phyloP scores from a whole-genome alignment of 805 yeast genomes.

The Metschnikowia gruessii region DNA sequence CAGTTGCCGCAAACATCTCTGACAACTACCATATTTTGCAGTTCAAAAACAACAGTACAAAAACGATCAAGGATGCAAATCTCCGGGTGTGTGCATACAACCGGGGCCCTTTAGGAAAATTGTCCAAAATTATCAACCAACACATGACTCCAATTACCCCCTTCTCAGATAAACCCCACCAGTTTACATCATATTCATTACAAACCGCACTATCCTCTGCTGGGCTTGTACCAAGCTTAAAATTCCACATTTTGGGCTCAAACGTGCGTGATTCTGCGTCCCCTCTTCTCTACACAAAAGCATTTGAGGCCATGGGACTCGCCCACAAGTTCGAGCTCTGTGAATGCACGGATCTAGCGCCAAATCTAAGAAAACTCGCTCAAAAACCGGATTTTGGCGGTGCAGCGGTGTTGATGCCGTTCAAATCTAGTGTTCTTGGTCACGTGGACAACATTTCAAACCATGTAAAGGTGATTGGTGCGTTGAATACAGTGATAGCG shows the following conservation, averaged over 20 bases:
- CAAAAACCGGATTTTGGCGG: not conserved
- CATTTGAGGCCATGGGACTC: constrained; percentile 17
- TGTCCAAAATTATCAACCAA: not conserved
- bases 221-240: constrained; percentile 12
- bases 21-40: not conserved
- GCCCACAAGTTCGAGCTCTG: constrained; percentile 11
- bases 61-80: not conserved
- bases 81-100: not conserved
- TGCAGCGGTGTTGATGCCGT: not conserved
- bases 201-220: not conserved
- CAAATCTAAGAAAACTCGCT: not conserved
- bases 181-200: not conserved
- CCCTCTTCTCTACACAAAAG: constrained; percentile 15
- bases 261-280: constrained; percentile 13
- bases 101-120: not conserved
- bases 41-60: not conserved
- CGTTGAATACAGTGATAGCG: constrained; percentile 9
- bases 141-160: not conserved
- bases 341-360: constrained; percentile 12
- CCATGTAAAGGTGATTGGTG: not conserved
- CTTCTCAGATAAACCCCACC: not conserved
- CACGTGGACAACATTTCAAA: not conserved
- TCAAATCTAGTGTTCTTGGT: not conserved
- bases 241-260: constrained; percentile 17
- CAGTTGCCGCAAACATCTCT: not conserved